Evolutionary conservation across 345 rosid genomes (phyloP).

Genomic region (Salix dunnii): DNA sequence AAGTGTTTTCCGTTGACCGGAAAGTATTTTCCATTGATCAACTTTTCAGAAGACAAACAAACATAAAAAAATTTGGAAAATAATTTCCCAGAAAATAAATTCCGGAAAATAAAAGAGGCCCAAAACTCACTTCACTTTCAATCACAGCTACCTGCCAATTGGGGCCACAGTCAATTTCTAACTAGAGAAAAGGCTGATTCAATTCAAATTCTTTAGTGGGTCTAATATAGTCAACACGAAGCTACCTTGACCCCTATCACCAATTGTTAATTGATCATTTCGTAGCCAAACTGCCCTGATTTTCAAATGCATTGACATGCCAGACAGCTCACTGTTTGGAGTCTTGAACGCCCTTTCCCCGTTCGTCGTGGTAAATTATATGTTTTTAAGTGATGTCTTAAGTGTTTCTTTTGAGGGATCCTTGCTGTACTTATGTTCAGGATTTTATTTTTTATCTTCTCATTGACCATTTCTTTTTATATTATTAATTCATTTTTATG

Average conservation of each 20-base stretch:
- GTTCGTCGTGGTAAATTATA: neutral
- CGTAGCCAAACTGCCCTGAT: neutral
- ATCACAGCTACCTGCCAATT: too few species aligned
- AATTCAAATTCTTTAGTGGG: neutral
- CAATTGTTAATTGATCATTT: neutral
- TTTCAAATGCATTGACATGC: neutral
- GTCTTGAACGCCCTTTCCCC: neutral
- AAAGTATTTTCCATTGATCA: too few species aligned
- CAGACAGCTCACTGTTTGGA: constrained; percentile 10
- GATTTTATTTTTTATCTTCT: neutral
- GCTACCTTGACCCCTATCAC: constrained; percentile 7
- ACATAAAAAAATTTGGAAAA: too few species aligned
- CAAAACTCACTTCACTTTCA: too few species aligned
- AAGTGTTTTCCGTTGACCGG: too few species aligned
- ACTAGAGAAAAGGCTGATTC: too few species aligned
- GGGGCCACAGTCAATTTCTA: neutral
- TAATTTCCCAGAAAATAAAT: too few species aligned
- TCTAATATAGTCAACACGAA: neutral
- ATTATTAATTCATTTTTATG: too few species aligned
- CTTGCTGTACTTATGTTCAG: neutral
- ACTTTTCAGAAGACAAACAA: too few species aligned
- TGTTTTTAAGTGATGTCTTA: neutral
- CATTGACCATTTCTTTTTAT: neutral
- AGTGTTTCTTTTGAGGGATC: constrained; percentile 15
- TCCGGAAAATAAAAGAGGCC: too few species aligned